Conservation (phyloP, 1,139 yeast species). For the Wickerhamomyces sp. region DNA sequence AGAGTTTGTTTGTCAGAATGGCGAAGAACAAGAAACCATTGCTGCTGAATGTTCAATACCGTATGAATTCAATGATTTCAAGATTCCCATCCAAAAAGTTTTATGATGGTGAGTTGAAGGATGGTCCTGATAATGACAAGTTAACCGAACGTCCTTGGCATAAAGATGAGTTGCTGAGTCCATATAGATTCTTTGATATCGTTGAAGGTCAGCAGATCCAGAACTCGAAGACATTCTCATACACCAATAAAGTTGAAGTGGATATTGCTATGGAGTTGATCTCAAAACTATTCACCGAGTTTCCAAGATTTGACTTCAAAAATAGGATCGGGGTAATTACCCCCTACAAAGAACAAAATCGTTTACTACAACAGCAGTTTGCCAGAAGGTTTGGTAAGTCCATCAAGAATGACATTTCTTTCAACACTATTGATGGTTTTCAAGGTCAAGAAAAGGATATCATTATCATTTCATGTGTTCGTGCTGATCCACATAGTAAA, state of each 20-base stretch:
- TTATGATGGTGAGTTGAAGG: conserved; percentile 64
- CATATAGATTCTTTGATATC: conserved; percentile 78
- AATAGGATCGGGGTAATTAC: conserved; percentile 89
- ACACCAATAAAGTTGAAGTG: conserved; percentile 68
- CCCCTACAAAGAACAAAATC: conserved; percentile 88
- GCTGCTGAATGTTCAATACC: conserved; percentile 88
- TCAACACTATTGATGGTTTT: conserved; percentile 95
- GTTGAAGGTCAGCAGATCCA: conserved; percentile 60
- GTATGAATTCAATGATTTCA: conserved; percentile 96
- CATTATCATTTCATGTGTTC: conserved; percentile 89
- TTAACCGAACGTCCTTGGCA: conserved; percentile 79
- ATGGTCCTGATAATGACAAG: conserved; percentile 67
- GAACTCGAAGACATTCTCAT: conserved; percentile 60
- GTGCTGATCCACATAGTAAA: conserved; percentile 55
- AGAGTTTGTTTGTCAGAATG: conserved; percentile 92
- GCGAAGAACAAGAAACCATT: conserved; percentile 60
- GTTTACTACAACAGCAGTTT: conserved; percentile 53
- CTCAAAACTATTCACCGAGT: conserved; percentile 44
- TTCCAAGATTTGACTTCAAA: conserved; percentile 49
- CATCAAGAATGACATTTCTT: conserved; percentile 67
- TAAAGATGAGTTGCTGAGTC: conserved; percentile 44
- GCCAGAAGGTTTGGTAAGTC: conserved; percentile 53
- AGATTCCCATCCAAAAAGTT: conserved; percentile 81
- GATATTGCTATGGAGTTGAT: conserved; percentile 67
- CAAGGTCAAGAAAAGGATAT: conserved; percentile 98